Percentiles rank a stretch among this genome's conserved stretches.
Evolutionary conservation across 1,284 basidiomycete species (phyloP).

Genomic region (Sporisorium graminicola): DNA sequence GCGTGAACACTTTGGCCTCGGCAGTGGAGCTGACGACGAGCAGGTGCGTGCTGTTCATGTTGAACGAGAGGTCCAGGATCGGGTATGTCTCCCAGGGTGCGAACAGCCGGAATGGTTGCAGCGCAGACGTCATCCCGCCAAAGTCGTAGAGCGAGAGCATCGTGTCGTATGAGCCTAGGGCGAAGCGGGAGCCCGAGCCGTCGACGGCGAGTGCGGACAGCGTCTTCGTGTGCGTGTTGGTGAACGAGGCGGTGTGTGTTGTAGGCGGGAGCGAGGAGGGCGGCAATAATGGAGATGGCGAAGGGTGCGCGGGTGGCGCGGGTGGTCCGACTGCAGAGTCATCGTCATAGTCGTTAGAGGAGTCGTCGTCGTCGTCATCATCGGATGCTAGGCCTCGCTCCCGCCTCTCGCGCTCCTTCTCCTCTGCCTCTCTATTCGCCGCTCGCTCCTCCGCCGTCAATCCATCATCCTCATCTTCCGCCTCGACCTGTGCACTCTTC

Average conservation of each 20-base stretch:
- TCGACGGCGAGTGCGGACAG: slow-evolving; percentile 92
- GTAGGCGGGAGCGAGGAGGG: slow-evolving; percentile 19
- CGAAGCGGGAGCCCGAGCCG: slow-evolving; percentile 88
- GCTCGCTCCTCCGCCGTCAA: slow-evolving; percentile 57
- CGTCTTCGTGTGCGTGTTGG: slow-evolving; percentile 92
- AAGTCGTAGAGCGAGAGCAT: slow-evolving; percentile 99
- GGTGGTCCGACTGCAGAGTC: slow-evolving; percentile 27
- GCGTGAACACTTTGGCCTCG: slow-evolving; percentile 86
- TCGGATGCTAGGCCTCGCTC: slow-evolving; percentile 12
- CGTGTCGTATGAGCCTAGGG: slow-evolving; percentile 94
- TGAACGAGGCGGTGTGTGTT: slow-evolving; percentile 71
- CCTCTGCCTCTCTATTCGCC: slow-evolving; percentile 33
- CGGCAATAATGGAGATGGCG: neutral
- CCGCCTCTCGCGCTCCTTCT: slow-evolving; percentile 18
- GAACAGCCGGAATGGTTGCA: slow-evolving; percentile 94
- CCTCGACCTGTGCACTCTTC: slow-evolving; percentile 5
- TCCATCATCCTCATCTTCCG: slow-evolving; percentile 55
- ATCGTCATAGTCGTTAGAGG: slow-evolving; percentile 22
- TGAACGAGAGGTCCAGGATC: slow-evolving; percentile 59
- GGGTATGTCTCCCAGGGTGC: slow-evolving; percentile 89
- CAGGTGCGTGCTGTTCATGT: slow-evolving; percentile 21
- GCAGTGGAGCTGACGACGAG: slow-evolving; percentile 81
- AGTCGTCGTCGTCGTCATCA: slow-evolving; percentile 26
- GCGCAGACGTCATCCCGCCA: slow-evolving; percentile 88
- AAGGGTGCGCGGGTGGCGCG: neutral